Evolutionary conservation across 495 filamentous ascomycete species (phyloP).

Genomic region (Lichina pygmaea): DNA sequence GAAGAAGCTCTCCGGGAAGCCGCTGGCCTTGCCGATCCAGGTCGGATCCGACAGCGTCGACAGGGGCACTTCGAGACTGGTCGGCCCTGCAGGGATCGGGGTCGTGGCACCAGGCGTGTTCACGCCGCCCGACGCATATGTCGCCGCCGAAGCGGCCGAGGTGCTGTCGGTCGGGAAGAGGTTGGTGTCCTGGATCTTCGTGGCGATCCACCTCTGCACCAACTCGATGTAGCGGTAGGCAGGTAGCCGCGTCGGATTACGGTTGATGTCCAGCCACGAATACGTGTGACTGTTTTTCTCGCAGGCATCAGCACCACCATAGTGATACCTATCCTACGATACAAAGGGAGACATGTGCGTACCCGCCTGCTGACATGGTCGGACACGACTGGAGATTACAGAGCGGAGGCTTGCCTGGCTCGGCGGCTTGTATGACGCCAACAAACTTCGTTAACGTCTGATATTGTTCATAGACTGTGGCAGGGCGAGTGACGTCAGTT

Average conservation of each 20-base stretch:
- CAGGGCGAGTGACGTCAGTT: background rate
- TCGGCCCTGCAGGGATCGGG: slow-evolving; percentile 22
- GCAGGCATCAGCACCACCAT: no score
- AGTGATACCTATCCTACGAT: no score
- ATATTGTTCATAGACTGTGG: slow-evolving; percentile 1
- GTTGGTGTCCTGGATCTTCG: slow-evolving; percentile 63
- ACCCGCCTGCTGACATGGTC: slow-evolving; percentile 78
- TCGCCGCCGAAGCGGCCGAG: slow-evolving; percentile 24
- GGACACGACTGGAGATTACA: slow-evolving; percentile 68
- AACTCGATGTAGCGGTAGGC: slow-evolving; percentile 71
- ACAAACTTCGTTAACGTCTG: background rate
- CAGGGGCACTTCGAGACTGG: slow-evolving; percentile 18
- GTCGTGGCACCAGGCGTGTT: slow-evolving; percentile 25
- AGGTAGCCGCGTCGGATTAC: slow-evolving; percentile 39
- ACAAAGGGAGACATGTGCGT: slow-evolving; percentile 16
- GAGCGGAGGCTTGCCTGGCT: slow-evolving; percentile 9
- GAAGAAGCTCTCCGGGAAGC: slow-evolving; percentile 68
- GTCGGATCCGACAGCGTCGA: slow-evolving; percentile 18
- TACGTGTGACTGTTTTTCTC: slow-evolving; percentile 42
- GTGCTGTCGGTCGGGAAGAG: slow-evolving; percentile 62
- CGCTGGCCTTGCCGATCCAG: slow-evolving; percentile 69
- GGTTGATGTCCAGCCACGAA: slow-evolving; percentile 55
- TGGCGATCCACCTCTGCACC: slow-evolving; percentile 80
- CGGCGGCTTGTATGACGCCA: slow-evolving; percentile 26
- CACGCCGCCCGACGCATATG: slow-evolving; percentile 31